Conservation (phyloP, 805 yeast species). For the Tanozyma kutaoensis region DNA sequence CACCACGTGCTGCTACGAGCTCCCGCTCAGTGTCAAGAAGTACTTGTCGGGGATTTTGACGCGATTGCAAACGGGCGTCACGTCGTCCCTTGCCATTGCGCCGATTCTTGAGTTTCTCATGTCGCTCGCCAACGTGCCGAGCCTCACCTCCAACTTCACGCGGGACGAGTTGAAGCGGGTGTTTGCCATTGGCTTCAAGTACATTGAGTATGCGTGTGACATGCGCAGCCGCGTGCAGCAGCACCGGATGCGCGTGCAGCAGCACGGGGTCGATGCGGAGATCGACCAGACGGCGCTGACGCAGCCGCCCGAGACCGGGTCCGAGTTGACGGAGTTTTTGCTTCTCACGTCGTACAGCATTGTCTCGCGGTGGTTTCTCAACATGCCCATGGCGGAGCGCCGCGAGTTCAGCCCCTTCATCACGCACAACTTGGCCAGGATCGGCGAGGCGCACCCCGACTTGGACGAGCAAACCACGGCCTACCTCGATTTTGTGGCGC, state of each 20-base stretch:
- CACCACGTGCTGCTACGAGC: conserved; percentile 68
- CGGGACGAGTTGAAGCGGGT: conserved; percentile 67
- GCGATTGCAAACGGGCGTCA: conserved; percentile 62
- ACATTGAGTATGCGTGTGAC: conserved; percentile 60
- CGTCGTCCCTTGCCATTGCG: conserved; percentile 54
- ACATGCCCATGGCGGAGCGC: conserved; percentile 46
- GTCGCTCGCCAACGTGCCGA: conserved; percentile 52
- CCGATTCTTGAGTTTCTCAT: conserved; percentile 66
- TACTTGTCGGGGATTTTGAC: conserved; percentile 55
- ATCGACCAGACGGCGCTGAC: conserved; percentile 48
- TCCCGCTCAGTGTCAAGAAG: conserved; percentile 61
- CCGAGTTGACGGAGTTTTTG: conserved; percentile 46
- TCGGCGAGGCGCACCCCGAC: conserved; percentile 9
- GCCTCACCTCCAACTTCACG: conserved; percentile 57
- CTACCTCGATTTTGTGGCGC: conserved; percentile 49
- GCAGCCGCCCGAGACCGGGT: conserved; percentile 26
- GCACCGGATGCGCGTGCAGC: no score
- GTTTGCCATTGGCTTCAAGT: conserved; percentile 73
- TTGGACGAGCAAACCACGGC: conserved; percentile 46
- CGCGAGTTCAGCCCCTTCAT: conserved; percentile 49
- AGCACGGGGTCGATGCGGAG: conserved; percentile 33
- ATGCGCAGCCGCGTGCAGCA: not conserved
- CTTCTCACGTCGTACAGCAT: conserved; percentile 53
- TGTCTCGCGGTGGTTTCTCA: conserved; percentile 59
- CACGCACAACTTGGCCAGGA: conserved; percentile 32